Base-by-base conservation (phyloP, 1,284 basidiomycete species). In the Meira miltonrushii region DNA sequence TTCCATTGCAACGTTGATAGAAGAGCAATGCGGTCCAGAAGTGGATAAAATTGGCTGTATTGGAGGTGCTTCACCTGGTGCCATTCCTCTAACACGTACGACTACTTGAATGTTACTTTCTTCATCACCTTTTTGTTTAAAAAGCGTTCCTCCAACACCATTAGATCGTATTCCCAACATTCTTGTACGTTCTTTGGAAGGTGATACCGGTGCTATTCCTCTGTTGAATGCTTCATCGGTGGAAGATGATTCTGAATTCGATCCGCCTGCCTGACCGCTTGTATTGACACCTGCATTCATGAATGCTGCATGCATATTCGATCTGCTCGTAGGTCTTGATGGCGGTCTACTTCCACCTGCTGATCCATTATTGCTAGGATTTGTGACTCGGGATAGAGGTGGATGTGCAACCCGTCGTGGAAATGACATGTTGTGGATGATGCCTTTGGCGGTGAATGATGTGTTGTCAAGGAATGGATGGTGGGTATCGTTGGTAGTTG, bases 71-170 rank as follows among this genome's bases (percentile, higher is more conserved):
- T 56, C 38, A 39, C 28, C 25, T 23, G 28, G 39, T 6, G 23
- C 46, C 15, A 65, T 62, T 25, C 40, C 63, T 60, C 67, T 57
- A 2, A 77, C 70, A 33, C 75, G 70, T 11, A 77, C 72, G n/a
- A 74, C 69, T 39, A 77, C 75, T 38, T 72, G 72, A 53, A 77
- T 75, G 52, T 75, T 76, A 39, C 65, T 61, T 41, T 75, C 72
- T 23, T 53, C 55, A 28, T 59, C 58, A 13, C 54, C 58, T 33
- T 54, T 23, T 46, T 53, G 55, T 51, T 25, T 37, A 15, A 37
- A 23, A 54, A 38, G 56, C 12, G 13, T 57, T 59, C 7, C 54
- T 19, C 37, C 46, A 33, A 33, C 47, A 12, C 55, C 55, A 39
- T 57, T 28, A 21, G 50, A n/a, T 17, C 50, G 19, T 15, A 53